Evolutionary conservation across 2,329 filamentous ascomycete species (phyloP).

Genomic region (Aschersonia sp.): DNA sequence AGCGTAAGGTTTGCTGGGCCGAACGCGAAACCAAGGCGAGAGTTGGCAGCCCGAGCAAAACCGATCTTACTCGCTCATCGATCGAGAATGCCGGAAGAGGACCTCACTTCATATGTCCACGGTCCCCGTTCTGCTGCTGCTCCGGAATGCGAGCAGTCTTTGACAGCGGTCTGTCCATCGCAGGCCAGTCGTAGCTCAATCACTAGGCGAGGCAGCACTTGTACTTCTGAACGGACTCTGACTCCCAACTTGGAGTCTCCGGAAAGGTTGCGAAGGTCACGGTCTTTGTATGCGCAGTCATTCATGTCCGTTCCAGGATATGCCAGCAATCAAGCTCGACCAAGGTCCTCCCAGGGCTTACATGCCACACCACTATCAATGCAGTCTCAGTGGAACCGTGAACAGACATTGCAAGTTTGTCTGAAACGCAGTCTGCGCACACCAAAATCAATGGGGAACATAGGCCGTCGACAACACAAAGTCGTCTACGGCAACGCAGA

Average conservation of each 20-base stretch:
- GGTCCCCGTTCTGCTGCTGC: not conserved
- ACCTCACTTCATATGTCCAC: not conserved
- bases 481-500: not conserved
- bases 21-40: constrained; percentile 13
- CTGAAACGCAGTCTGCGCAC: constrained; percentile 18
- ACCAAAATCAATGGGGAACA: constrained; percentile 42
- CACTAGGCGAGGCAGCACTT: not conserved
- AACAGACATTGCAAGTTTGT: constrained; percentile 9
- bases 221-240: not conserved
- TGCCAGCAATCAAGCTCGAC: not conserved
- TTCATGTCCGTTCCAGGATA: constrained; percentile 5
- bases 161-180: too few relatives aligned
- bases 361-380: constrained; percentile 2
- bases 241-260: constrained; percentile 17
- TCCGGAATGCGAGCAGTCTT: not conserved
- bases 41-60: constrained; percentile 14
- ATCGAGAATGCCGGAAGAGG: not conserved
- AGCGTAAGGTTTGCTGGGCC: constrained; percentile 40
- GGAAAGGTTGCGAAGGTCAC: constrained; percentile 36
- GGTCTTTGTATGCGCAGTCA: constrained; percentile 34
- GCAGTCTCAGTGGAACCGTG: constrained; percentile 12
- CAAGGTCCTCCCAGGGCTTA: constrained; percentile 3
- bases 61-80: constrained; percentile 1
- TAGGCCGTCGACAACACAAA: constrained; percentile 10
- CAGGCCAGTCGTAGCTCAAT: not conserved